A percentile compares a stretch with the other conserved stretches of the same genome.
phyloP scores from a whole-genome alignment of 306 rosid genomes.

The Cucumis sativus region Cucumber_9930_V3 NC_026658.2:5972001-5972500 shows the following conservation, averaged over 20 bases:
- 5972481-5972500: not conserved
- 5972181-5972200: constrained; percentile 15
- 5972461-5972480: not conserved
- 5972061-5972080: constrained; percentile 60
- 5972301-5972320: not conserved
- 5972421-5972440: not conserved
- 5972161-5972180: constrained; percentile 28
- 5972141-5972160: constrained; percentile 23
- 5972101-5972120: constrained; percentile 17
- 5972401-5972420: not conserved
- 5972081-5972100: constrained; percentile 36
- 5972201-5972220: constrained; percentile 35
- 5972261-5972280: constrained; percentile 64
- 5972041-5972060: constrained; percentile 47
- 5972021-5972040: constrained; percentile 37
- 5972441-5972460: not conserved
- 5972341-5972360: not conserved
- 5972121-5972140: constrained; percentile 44
- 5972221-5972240: constrained; percentile 32
- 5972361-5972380: not conserved
- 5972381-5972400: not conserved
- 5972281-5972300: constrained; percentile 28
- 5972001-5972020: constrained; percentile 29
- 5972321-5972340: not conserved
- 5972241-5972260: constrained; percentile 75